Evolutionary conservation across 257 asterid genomes (phyloP), one percentile per base, ranked within the genome.

Genomic region (Rubia yunnanensis): DNA sequence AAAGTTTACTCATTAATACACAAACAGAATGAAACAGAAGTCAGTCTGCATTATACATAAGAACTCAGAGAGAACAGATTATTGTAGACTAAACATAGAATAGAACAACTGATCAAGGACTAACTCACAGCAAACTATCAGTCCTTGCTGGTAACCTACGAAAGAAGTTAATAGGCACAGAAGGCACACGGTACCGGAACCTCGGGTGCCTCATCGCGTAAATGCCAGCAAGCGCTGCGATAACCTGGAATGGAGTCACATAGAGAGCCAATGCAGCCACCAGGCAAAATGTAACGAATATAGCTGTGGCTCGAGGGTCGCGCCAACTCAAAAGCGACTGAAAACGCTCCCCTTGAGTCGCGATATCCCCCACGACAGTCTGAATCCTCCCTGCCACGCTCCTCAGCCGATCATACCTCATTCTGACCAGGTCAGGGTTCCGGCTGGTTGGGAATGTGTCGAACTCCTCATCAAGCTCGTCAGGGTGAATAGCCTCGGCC

Each of bases 291-390:
- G 74, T 69, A 34, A 88, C 77, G 41, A 92, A 70, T 53, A 85
- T 77, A 1, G 95, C 88, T 0, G 98, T 87, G 28, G 96, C 97
- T 70, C 98, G 75, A 0, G 97, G 96, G 64, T 92, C 98, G 77
- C 98, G 82, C 98, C 98, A 92, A 85, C 86, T 92, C 63, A 92
- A 69, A 67, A 92, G 70, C n/a, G 88, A 72, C 34, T 85, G 87
- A 18, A 82, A 82, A 63, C 98, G 78, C 76, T 92, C 98, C 10
- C 85, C 98, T 67, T 92, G 98, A 7, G 82, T 81, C 7, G 98
- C 98, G 75, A 89, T 70, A 75, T 89, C 98, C 23, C 95, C 92
- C 5, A 86, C 65, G 72, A 84, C 97, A 0, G 75, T 84, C 54
- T 92, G 98, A 64, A 92, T 96, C 76, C 86, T 73, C 5, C 95